Base-by-base conservation (phyloP, 2,329 filamentous ascomycete genomes). In the Neofusicoccum cordaticola region DNA sequence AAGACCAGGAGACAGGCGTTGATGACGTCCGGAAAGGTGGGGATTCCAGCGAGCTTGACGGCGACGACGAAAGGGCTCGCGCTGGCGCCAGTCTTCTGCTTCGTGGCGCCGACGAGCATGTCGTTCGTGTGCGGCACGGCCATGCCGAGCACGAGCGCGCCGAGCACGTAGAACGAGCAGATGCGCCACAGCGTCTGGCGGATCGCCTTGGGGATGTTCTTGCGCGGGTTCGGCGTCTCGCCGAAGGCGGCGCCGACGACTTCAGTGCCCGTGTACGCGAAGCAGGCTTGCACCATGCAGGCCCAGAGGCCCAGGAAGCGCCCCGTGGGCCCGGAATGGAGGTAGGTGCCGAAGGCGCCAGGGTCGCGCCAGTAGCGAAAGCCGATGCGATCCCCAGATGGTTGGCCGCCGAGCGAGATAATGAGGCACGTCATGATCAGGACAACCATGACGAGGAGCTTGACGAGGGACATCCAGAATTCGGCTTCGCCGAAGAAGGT, bases 241-340 rank as follows among this genome's bases (percentile, higher is more conserved):
- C 86, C 88, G 5, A 86, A 87, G 45, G 73, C 74, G 8, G 73
- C 72, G 65, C 76, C 75, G 19, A 72, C 67, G 65, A 75, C 56
- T 75, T 80, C 17, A 78, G 89, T 86, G 45, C 90, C 90, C 74
- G 89, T 87, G 77, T 86, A 91, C 19, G 85, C 85, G 73, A 90
- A 90, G n/a, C 85, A 86, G 27, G 88, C 88, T 61, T 86, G 86
- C 68, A 90, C 85, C 2, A 61, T 34, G 82, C 63, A 80, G 80
- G 66, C 81, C 80, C 62, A 85, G 81, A 61, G 80, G 81, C 41
- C 75, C 88, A 0, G 89, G 88, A 19, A 44, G 13, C 13, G 27
- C 4, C 71, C 62, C 35, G 31, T 19, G 2, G 39, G 2, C 11
- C 22, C 44, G 0, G 31, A 31, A 68, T 68, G 62, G 71, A 71